Base-by-base conservation (phyloP, 495 filamentous ascomycete genomes). In the Hypoxylon crocopeplum region DNA sequence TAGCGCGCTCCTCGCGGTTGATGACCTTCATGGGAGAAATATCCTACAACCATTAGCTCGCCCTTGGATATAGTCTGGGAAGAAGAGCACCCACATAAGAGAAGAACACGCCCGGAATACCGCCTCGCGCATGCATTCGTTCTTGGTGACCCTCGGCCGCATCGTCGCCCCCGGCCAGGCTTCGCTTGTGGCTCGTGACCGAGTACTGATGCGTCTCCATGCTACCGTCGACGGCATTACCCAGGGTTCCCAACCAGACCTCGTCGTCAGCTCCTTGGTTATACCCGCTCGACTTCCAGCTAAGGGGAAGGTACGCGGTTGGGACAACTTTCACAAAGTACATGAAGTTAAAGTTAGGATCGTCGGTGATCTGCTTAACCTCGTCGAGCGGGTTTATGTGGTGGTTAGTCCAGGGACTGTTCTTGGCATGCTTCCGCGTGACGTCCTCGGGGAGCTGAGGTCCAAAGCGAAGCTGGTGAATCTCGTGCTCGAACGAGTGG, bases 1-100 rank as follows among this genome's bases (percentile, higher is more conserved):
- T 97, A 13, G 85, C 76, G 15, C 91, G 85, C 57, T 88, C 88
- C 78, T 99, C 94, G 33, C 92, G 86, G 79, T 98, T 99, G 77
- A 99, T 89, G 36, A 99, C 95, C 75, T 98, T 99, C 95, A 99
- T 98, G 22, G 94, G 94, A 2, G 94, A 98, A 75, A 99, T 98
- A 70, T 99, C 94, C 87, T 92, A 54, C 22, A 7, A 17, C 56
- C n/a, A 56, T 47, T 36, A 45, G 22, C 7, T 13, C 19, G 30
- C 15, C 7, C 6, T 5, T 46, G 12, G 13, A 3, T 7, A 3
- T 7, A 20, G 8, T 16, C n/a, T 33, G n/a, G 42, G n/a, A 5
- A 4, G 13, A 38, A 7, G 24, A 56, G 16, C 13, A 84, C 83
- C 80, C 76, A 90, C 88, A 67, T 98, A 98, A 59, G 90, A 94